Evolutionary conservation across 169 alveolate genomes (phyloP), one percentile per base, ranked within the genome.

Genomic region (Eimeria nieschulzi): DNA sequence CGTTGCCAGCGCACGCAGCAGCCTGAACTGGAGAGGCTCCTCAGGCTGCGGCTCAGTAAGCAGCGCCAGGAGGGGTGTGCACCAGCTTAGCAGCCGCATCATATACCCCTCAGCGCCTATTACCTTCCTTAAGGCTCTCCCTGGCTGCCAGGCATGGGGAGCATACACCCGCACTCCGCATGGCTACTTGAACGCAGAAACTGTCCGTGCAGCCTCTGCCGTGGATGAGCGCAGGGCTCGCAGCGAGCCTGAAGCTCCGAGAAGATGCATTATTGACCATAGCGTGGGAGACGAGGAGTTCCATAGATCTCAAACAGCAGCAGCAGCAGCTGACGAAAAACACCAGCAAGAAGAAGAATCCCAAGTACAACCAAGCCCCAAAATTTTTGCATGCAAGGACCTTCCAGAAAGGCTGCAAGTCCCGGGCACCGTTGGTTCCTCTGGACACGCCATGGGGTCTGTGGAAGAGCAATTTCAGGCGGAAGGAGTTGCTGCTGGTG

Each of bases 181-280:
- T 19, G 73, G 87, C 46, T 80, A 80, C 75, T 25, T 80, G 75
- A 55, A 80, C 75, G 87, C 87, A 7, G 87, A 80, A 61, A 56
- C 87, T 9, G 87, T 80, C 61, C 87, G 25, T 8, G 87, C 87
- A 6, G 87, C 87, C 6, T 73, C 87, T 15, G 75, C 56, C 3
- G 87, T 73, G 9, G 68, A 76, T 9, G 87, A 59, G 39, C 15
- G 46, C 51, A 23, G 25, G 19, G 10, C 59, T 73, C 15, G 51
- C 26, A 7, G 61, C 53, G n/a, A 55, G 13, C 53, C 68, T 19
- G n/a, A 59, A 15, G 68, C 5, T 59, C 68, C 68, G n/a, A 59
- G n/a, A 33, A 33, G 46, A 33, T 3, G 46, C 46, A 33, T 33
- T 33, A 33, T 33, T 33, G 46, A 33, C 46, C 46, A 33, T 33